Base-by-base conservation (phyloP, 2,329 filamentous ascomycete species). In the Albophoma yamanashiensis region DNA sequence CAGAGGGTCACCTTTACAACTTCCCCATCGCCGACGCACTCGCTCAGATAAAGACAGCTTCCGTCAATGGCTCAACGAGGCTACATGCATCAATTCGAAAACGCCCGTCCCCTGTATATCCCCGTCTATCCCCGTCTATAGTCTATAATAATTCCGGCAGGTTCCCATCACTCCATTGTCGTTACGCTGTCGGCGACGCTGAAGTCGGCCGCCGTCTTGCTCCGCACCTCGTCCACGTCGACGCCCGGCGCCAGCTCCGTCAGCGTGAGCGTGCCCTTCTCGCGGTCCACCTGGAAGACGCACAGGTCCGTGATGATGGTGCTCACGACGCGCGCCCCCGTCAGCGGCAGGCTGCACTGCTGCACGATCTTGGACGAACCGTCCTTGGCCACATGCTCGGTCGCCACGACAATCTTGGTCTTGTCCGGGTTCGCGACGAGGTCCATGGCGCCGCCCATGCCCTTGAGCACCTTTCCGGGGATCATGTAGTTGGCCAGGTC, bases 401-500 rank as follows among this genome's bases (percentile, higher is more conserved):
- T 89, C 0, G 86, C 82, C 3, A 89, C 85, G 5, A 89, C 85
- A 65, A 89, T 87, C 78, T 88, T 89, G 64, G 87, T 89, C 67
- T 81, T 79, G 65, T 87, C 84, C 0, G 87, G 87, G 73, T 89
- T 89, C 43, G 84, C 86, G 14, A 89, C 85, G 9, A 89, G 75
- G 69, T 89, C 87, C 87, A 89, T 89, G 22, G 87, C 87, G 36
- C 87, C 87, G 62, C 91, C 91, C 86, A 95, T 94, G 22, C 91
- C 91, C 79, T 94, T 94, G 75, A 92, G 86, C 14, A 91, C 84
- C 74, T 93, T 94, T 31, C 91, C 91, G 0, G 91, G 91, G 63
- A 95, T 89, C 88, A 94, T 94, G 79, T 91, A 95, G 75, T 94
- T 94, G 55, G 91, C 91, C 58, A 95, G 75, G 70, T 95, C 91